A percentile compares a stretch with the other conserved stretches of the same genome.
Conservation (phyloP, 2,329 filamentous ascomycete species). For the Sclerotinia trifoliorum region DNA sequence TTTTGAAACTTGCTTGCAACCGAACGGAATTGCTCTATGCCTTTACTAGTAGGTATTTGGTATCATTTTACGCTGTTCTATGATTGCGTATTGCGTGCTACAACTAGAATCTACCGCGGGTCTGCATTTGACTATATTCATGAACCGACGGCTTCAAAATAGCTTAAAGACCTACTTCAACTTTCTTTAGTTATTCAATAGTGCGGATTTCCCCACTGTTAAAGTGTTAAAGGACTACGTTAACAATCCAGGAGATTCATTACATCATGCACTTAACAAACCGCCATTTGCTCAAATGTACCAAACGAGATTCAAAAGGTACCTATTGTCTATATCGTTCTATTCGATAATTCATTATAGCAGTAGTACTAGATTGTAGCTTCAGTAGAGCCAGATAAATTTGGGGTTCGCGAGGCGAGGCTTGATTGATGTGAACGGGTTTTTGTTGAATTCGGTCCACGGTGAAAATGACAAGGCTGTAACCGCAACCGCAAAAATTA, state of each 20-base stretch:
- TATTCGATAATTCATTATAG: not conserved
- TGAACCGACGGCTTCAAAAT: too few species aligned
- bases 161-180: not conserved
- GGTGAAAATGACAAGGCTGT: slow-evolving; percentile 2
- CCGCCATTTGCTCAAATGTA: not conserved
- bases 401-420: not conserved
- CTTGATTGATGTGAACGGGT: not conserved
- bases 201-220: too few species aligned
- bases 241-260: not conserved
- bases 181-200: too few species aligned
- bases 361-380: not conserved
- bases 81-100: too few species aligned
- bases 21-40: not conserved
- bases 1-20: not conserved
- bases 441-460: not conserved
- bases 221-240: too few species aligned
- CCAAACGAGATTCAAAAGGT: not conserved
- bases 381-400: not conserved
- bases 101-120: not conserved
- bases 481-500: not conserved
- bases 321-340: not conserved
- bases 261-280: not conserved
- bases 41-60: not conserved
- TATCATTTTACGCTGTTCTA: not conserved
- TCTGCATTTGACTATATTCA: not conserved